Base-by-base conservation (phyloP, 345 rosid genomes). In the Citrus mangshanensis region DNA sequence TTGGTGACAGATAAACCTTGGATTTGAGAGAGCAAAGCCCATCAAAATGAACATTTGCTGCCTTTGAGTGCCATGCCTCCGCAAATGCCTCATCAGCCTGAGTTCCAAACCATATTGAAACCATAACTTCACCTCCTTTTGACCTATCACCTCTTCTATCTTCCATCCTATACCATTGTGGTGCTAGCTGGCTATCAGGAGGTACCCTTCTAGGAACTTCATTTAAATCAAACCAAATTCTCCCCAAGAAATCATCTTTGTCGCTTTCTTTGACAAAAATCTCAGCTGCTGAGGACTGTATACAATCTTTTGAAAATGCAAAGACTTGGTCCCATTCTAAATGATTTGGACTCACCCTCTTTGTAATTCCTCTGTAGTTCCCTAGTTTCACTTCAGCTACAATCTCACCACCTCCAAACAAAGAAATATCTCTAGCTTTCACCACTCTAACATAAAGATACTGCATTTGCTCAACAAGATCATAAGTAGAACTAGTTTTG, bases 381-480 rank as follows among this genome's bases (percentile, higher is more conserved):
- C 97, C 94, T 16, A 91, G 63, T 70, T 88, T 92, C 73, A 91
- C 89, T 63, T 92, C 93, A 4, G 88, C 89, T 56, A 87, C 88
- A 18, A 91, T 70, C 49, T 92, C 97, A 1, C 86, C 87, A 18
- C 84, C 82, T 51, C 84, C 88, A 64, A 87, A 86, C 35, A 83
- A 65, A 3, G 79, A 67, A 55, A 85, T 70, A 61, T 82, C 92
- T 46, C 82, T 88, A 3, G 87, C 89, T 71, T 91, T 92, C 68
- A 89, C 91, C 0, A 92, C 85, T 74, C 86, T 86, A n/a, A 91
- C 88, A 69, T 91, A 92, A 78, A 91, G 88, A 73, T 89, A 91
- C 82, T 91, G 89, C 93, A 92, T 91, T 87, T 89, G 94, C 86
- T 92, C 97, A 6, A 91, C 94, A 46, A 92, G 89, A 77, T 92